These are phyloP conservation scores for Ophioceras dolichostomum DNA, from an alignment of 2,329 filamentous ascomycete species.

Conservation along the genomic window DNA sequence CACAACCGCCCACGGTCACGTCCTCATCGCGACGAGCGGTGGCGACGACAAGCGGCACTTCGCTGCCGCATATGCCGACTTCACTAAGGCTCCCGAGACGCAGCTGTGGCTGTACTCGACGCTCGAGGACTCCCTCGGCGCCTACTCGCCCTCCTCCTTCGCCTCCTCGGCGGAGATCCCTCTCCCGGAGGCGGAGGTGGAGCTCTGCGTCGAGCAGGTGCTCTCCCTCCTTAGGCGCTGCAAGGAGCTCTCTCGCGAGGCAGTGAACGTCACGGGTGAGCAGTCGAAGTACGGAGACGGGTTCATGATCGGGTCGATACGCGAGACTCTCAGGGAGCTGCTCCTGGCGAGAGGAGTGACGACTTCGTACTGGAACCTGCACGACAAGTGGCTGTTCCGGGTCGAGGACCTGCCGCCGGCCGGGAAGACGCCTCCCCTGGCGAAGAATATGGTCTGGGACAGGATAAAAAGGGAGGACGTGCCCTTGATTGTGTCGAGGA, in stretches of 20 bases:
- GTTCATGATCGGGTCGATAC: slow-evolving; percentile 27
- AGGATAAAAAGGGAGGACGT: slow-evolving; percentile 38
- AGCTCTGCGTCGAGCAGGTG: slow-evolving; percentile 20
- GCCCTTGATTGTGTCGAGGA: slow-evolving; percentile 38
- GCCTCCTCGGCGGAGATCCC: neutral
- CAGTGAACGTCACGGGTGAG: slow-evolving; percentile 7
- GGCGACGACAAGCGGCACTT: slow-evolving; percentile 20
- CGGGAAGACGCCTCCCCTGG: slow-evolving; percentile 15
- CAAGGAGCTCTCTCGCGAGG: slow-evolving; percentile 13
- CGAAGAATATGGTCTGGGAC: slow-evolving; percentile 43
- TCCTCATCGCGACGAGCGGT: slow-evolving; percentile 22
- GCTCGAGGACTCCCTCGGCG: slow-evolving; percentile 22
- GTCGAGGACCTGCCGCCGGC: slow-evolving; percentile 27
- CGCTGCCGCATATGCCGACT: slow-evolving; percentile 48
- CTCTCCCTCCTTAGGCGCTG: slow-evolving; percentile 15
- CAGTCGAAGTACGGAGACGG: slow-evolving; percentile 13
- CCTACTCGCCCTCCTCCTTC: neutral
- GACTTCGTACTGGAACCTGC: slow-evolving; percentile 20
- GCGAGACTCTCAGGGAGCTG: slow-evolving; percentile 19
- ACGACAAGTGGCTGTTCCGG: slow-evolving; percentile 48
- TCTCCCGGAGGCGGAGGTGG: slow-evolving; percentile 5
- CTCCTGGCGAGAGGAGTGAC: slow-evolving; percentile 13
- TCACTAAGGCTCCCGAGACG: slow-evolving; percentile 48
- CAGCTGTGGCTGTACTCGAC: slow-evolving; percentile 51
- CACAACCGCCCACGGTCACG: slow-evolving; percentile 27